phyloP scores from a whole-genome alignment of 2,329 filamentous ascomycete genomes.

The Xylaria sp. region DNA sequence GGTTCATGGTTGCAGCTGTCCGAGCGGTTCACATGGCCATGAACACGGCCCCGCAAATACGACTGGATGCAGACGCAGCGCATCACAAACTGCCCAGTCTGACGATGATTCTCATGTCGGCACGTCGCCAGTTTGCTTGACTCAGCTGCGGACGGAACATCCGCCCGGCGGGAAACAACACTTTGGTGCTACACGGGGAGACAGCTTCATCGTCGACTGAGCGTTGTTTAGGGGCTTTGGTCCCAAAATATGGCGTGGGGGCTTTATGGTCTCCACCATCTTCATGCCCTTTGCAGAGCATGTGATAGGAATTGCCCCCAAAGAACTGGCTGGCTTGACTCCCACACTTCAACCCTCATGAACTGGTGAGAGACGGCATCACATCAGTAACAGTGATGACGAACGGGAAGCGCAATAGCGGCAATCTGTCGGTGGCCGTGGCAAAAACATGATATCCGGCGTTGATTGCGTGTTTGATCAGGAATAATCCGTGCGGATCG shows the following conservation, averaged over 20 bases:
- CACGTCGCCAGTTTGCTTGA: not conserved
- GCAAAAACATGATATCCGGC: constrained; percentile 22
- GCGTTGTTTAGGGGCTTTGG: not conserved
- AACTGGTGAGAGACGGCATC: constrained; percentile 39
- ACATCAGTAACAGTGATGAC: constrained; percentile 41
- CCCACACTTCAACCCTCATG: constrained; percentile 42
- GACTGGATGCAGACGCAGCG: too few species aligned
- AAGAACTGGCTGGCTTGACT: not conserved
- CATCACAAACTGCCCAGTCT: too few species aligned
- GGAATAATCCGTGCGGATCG: constrained; percentile 11
- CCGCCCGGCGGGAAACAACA: not conserved
- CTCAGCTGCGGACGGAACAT: not conserved
- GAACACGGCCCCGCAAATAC: too few species aligned
- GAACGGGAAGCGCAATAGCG: constrained; percentile 34
- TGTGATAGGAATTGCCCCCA: not conserved
- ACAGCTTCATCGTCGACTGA: not conserved
- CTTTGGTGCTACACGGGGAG: not conserved
- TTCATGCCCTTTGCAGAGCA: too few species aligned
- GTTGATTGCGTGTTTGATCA: constrained; percentile 22
- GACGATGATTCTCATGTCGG: too few species aligned
- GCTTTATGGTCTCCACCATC: not conserved
- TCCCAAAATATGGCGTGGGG: not conserved
- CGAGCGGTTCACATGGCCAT: too few species aligned
- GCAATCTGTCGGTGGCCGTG: constrained; percentile 39
- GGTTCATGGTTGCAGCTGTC: too few species aligned